Percentiles rank a stretch among this genome's conserved stretches.
Conservation (phyloP, 176 grass and related monocot genomes). For the Calamus simplicifolius region DNA sequence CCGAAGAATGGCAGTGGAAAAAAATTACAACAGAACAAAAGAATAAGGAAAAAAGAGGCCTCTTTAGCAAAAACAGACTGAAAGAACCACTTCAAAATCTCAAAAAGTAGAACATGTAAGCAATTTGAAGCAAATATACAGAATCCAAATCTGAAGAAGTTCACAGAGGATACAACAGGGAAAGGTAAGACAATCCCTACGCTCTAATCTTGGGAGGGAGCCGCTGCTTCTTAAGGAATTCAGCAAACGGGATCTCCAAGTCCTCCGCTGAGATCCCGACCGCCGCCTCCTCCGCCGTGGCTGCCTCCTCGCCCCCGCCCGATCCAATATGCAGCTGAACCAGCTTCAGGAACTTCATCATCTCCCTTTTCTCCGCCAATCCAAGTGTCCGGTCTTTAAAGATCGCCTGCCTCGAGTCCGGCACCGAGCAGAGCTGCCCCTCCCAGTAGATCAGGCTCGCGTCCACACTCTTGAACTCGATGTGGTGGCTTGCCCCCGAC, state of each 20-base stretch:
- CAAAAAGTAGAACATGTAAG: background rate
- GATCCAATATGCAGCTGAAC: conserved; percentile 51
- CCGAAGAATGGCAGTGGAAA: too few relatives aligned
- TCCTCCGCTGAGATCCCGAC: conserved; percentile 47
- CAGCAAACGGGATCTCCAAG: conserved; percentile 60
- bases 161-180: background rate
- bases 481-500: conserved; percentile 69
- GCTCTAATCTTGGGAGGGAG: conserved; percentile 78
- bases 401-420: conserved; percentile 66
- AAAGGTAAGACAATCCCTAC: conserved; percentile 33
- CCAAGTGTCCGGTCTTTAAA: conserved; percentile 62
- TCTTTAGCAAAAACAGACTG: too few relatives aligned
- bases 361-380: conserved; percentile 49
- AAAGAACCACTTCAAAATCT: too few relatives aligned
- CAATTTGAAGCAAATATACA: background rate
- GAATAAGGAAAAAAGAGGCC: too few relatives aligned
- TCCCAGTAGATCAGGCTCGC: conserved; percentile 75
- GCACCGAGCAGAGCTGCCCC: conserved; percentile 57
- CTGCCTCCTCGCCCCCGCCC: background rate
- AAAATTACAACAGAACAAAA: too few relatives aligned
- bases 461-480: conserved; percentile 87
- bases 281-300: conserved; percentile 15
- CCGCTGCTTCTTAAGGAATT: conserved; percentile 57
- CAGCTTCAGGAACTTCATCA: conserved; percentile 69
- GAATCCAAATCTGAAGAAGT: background rate